Evolutionary conservation across 2,329 filamentous ascomycete species (phyloP), one percentile per base, ranked within the genome.

Genomic region (Penicillium polonicum): DNA sequence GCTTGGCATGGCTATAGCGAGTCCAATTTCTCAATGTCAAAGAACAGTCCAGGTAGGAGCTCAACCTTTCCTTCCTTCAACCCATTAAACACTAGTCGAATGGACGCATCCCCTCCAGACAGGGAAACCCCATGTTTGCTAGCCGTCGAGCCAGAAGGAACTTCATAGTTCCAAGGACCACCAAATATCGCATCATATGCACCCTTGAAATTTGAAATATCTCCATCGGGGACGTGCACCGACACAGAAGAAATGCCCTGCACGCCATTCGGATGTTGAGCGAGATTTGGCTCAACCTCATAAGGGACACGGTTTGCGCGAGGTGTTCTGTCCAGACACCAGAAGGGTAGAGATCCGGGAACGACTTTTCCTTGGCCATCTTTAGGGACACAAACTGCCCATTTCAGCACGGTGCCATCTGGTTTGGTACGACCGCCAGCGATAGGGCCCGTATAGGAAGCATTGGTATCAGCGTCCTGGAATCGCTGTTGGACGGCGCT

Each of bases 301-400:
- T 61, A 61, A 17, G 59, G 59, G 36, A 61, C 59, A 21, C 59
- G 57, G 5, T 57, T 31, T 17, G 23, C 36, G 10, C 59, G 48
- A 27, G 59, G 59, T 10, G 59, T 61, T 43, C 50, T 56, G 17
- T 61, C 59, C 21, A 61, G 31, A 42, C 59, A 61, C 59, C 59
- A 61, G 27, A 61, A 61, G 5, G 59, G 59, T 13, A 59, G 9
- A 10, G 25, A 35, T 6, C 59, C 57, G 3, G 57, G 57, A 3
- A 59, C 19, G 5, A 27, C 9, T 13, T 48, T 52, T 13, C 29
- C 59, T 21, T 39, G 35, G 0, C 13, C 23, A 43, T 51, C 44
- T n/a, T 25, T 35, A 12, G 56, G 44, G 1, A 51, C 27, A 23
- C 57, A 48, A 29, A 61, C 42, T 21, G 57, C 54, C 59, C 59